phyloP scores from a whole-genome alignment of 495 filamentous ascomycete genomes.

The Melanomma pulvis-pyrius region DNA sequence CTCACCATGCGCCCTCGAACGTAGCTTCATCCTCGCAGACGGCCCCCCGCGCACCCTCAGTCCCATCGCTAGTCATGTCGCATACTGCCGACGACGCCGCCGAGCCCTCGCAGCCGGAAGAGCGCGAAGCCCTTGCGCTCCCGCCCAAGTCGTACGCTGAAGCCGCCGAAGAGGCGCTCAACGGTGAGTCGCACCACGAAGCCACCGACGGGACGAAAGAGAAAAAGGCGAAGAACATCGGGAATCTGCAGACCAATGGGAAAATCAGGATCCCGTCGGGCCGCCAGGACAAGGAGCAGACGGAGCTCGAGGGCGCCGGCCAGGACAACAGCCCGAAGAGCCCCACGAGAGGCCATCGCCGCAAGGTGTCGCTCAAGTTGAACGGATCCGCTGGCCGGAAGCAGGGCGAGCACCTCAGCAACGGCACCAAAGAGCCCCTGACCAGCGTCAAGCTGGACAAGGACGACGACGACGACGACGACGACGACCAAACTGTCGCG shows the following conservation, averaged over 20 bases:
- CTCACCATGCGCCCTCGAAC: background rate
- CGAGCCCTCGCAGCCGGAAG: conserved; percentile 32
- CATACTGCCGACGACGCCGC: conserved; percentile 1
- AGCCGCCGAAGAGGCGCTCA: conserved; percentile 36
- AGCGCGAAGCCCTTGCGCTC: conserved; percentile 38
- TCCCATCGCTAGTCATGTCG: conserved; percentile 24
- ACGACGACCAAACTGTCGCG: conserved; percentile 1
- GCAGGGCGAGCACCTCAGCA: conserved; percentile 3
- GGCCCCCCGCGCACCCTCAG: background rate
- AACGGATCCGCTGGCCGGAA: conserved; percentile 25
- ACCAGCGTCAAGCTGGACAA: conserved; percentile 27
- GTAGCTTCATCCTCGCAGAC: background rate
- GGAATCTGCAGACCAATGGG: conserved; percentile 17
- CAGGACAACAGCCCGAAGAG: conserved; percentile 34
- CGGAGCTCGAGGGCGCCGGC: conserved; percentile 24
- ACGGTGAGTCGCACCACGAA: conserved; percentile 1
- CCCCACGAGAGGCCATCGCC: conserved; percentile 25
- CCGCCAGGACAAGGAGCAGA: conserved; percentile 21
- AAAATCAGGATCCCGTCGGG: conserved; percentile 9
- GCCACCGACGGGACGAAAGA: conserved; percentile 1
- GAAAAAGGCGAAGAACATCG: background rate
- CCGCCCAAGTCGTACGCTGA: conserved; percentile 43
- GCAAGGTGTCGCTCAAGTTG: conserved; percentile 23
- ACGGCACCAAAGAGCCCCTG: conserved; percentile 16
- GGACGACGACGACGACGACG: conserved; percentile 20